Evolutionary conservation across 2,329 filamentous ascomycete genomes (phyloP), one percentile per base, ranked within the genome.

Genomic region (Colletotrichum simmondsii): DNA sequence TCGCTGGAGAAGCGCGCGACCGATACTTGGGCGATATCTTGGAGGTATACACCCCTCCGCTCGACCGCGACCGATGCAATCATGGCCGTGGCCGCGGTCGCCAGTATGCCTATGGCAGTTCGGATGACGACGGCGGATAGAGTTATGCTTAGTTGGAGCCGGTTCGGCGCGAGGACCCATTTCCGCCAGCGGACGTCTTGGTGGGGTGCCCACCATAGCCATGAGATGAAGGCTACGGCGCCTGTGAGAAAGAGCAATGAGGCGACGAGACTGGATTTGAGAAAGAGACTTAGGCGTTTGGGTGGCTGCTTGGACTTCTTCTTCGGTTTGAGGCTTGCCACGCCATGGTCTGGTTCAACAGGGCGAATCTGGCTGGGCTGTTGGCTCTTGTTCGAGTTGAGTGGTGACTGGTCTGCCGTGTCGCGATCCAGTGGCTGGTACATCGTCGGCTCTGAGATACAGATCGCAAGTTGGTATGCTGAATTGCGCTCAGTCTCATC

Each of bases 81-180:
- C 67, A 70, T 65, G n/a, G 67, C 49, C n/a, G 67, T 70, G 14
- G 67, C 67, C 0, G 16, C 26, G 7, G 58, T 60, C 2, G 59
- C 67, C 4, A 70, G 53, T 19, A 52, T 32, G 10, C 59, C 59
- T 26, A 59, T 19, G 1, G 67, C 67, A 19, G 52, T 57, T 1
- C 67, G 59, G 3, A 70, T 46, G 3, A 59, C 8, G 5, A 58
- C 46, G 16, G 59, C 37, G 5, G 54, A 26, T 2, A 66, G 28
- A 16, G 61, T 65, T 30, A 66, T 35, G 7, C 52, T 46, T 8
- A 32, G 1, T 22, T 53, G 42, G 26, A 65, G 53, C 12, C 53
- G 53, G 30, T 54, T 58, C n/a, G 63, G 19, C 2, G 42, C 16
- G 3, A 65, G 30, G n/a, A 65, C 30, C 60, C 60, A 63, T 2